Evolutionary conservation across 2,329 filamentous ascomycete species (phyloP).

Genomic region (Alternaria triticina): DNA sequence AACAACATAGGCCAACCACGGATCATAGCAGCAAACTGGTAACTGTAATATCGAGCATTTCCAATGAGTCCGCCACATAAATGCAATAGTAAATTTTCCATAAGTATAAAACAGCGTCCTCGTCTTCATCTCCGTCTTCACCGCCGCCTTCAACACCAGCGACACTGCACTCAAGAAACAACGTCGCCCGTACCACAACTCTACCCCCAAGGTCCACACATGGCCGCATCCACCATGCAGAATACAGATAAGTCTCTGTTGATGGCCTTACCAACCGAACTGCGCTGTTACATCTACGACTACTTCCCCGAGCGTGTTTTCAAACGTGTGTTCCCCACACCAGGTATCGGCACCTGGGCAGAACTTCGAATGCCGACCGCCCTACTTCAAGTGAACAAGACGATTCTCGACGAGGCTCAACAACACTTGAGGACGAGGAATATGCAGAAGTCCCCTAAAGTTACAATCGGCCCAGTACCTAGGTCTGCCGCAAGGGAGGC

Average conservation of each 20-base stretch:
- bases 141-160: not conserved
- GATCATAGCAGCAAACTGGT: not conserved
- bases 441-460: not conserved
- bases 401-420: not conserved
- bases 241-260: not conserved
- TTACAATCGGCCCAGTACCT: not conserved
- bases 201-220: fast-evolving
- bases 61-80: not conserved
- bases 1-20: not conserved
- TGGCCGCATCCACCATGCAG: not conserved
- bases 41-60: not conserved
- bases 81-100: not conserved
- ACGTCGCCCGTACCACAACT: fast-evolving
- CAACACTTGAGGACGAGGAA: not conserved
- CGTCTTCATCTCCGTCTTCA: not conserved
- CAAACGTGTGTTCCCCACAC: not conserved
- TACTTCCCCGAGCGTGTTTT: not conserved
- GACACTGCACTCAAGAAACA: not conserved
- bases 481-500: not conserved
- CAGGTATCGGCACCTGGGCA: not conserved
- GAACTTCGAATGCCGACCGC: not conserved
- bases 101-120: not conserved
- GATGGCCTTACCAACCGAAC: not conserved
- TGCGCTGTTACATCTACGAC: not conserved
- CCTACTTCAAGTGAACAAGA: not conserved